phyloP scores from a whole-genome alignment of 2,329 filamentous ascomycete genomes.

The Aspergillus costaricaensis region DNA sequence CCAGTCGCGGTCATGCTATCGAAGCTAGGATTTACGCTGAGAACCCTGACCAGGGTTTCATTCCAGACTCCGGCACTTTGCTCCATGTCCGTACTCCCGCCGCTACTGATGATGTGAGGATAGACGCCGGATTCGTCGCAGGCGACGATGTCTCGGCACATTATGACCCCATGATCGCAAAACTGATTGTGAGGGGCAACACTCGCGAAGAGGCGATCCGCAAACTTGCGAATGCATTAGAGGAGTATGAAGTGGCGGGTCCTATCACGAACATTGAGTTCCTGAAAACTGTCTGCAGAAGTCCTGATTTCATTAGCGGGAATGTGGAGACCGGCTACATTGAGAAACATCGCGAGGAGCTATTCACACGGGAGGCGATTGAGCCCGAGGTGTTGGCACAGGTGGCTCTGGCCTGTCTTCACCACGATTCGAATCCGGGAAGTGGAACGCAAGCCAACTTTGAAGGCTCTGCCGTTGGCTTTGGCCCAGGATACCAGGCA shows the following conservation, averaged over 20 bases:
- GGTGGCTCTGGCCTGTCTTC: constrained; percentile 75
- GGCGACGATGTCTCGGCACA: constrained; percentile 91
- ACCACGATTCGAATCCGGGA: constrained; percentile 45
- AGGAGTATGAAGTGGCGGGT: constrained; percentile 89
- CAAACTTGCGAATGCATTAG: constrained; percentile 76
- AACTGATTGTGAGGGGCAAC: constrained; percentile 85
- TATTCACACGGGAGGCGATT: constrained; percentile 67
- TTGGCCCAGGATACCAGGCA: constrained; percentile 64
- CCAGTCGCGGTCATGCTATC: constrained; percentile 78
- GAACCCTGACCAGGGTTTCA: constrained; percentile 86
- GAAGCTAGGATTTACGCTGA: constrained; percentile 97
- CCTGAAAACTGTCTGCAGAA: constrained; percentile 81
- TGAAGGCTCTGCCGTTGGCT: constrained; percentile 51
- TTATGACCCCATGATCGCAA: constrained; percentile 99
- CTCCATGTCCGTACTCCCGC: constrained; percentile 77
- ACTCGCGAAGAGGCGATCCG: constrained; percentile 79
- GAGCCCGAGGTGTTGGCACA: constrained; percentile 79
- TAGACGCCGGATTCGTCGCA: constrained; percentile 89
- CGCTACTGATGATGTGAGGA: constrained; percentile 71
- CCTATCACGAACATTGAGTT: constrained; percentile 97
- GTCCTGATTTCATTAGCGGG: constrained; percentile 77
- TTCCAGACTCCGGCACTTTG: constrained; percentile 88
- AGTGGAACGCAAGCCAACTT: constrained; percentile 28
- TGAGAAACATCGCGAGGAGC: constrained; percentile 76
- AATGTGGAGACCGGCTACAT: constrained; percentile 97